A percentile compares a stretch with the other conserved stretches of the same genome.
phyloP scores from a whole-genome alignment of 176 grass and related monocot species.

The Juncus effusus region DNA sequence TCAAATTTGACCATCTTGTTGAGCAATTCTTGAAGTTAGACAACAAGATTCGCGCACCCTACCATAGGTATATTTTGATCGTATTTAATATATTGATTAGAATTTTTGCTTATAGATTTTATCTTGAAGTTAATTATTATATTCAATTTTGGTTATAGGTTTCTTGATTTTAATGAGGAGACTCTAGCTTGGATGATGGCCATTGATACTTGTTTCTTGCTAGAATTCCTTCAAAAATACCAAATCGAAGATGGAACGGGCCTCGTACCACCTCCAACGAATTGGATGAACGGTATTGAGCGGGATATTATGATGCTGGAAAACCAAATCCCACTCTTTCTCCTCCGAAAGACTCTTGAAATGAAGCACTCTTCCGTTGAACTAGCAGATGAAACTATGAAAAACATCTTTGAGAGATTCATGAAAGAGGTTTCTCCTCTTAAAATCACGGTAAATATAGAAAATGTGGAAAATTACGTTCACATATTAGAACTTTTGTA shows the following conservation, averaged over 20 bases:
- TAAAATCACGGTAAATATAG: constrained; percentile 47
- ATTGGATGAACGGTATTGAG: constrained; percentile 47
- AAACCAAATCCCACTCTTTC: constrained; percentile 71
- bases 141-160: constrained; percentile 18
- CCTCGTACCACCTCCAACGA: constrained; percentile 30
- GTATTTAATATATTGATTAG: too few species aligned
- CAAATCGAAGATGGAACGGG: constrained; percentile 1
- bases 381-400: constrained; percentile 28
- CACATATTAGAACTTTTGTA: constrained; percentile 68
- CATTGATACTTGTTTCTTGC: constrained; percentile 66
- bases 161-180: constrained; percentile 64
- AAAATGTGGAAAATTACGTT: constrained; percentile 42
- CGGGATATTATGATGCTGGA: constrained; percentile 78
- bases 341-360: constrained; percentile 51
- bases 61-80: constrained; percentile 34
- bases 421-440: constrained; percentile 57
- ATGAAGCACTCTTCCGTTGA: constrained; percentile 34
- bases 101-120: too few species aligned
- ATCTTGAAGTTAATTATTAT: too few species aligned
- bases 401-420: constrained; percentile 48
- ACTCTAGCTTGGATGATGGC: constrained; percentile 78
- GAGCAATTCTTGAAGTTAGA: constrained; percentile 38
- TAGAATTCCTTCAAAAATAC: constrained; percentile 70
- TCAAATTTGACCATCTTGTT: constrained; percentile 44
- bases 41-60: constrained; percentile 50